Evolutionary conservation across 306 rosid genomes (phyloP).

Genomic region (Citrullus colocynthis): DNA sequence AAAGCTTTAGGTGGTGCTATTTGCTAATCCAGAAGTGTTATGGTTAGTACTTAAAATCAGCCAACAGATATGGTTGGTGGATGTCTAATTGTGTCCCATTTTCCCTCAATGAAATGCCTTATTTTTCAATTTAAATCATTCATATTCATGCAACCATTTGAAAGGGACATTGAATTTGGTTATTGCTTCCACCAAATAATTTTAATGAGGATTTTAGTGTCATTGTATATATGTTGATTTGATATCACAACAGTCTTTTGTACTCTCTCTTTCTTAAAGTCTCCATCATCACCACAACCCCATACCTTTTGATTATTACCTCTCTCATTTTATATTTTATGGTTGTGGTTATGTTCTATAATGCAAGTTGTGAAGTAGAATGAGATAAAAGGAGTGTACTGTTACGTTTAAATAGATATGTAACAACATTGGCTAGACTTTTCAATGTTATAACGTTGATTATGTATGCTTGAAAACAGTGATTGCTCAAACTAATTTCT

Average conservation of each 20-base stretch:
- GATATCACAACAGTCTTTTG: not conserved
- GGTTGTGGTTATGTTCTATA: not conserved
- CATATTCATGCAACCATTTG: not conserved
- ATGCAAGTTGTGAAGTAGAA: not conserved
- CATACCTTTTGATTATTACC: not conserved
- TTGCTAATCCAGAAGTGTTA: not conserved
- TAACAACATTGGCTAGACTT: not conserved
- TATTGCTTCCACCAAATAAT: not conserved
- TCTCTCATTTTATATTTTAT: not conserved
- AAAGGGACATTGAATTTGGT: not conserved
- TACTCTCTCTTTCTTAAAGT: not conserved
- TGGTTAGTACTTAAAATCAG: constrained; percentile 7
- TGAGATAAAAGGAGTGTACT: not conserved
- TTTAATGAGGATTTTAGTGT: not conserved
- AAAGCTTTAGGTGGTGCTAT: not conserved
- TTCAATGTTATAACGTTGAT: not conserved
- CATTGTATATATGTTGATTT: not conserved
- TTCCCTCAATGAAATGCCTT: not conserved
- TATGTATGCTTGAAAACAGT: not conserved
- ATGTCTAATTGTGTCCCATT: constrained; percentile 6
- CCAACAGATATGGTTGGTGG: constrained; percentile 2
- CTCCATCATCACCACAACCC: not conserved
- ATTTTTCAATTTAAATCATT: not conserved
- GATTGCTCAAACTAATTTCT: not conserved
- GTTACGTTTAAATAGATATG: not conserved